These are phyloP conservation scores for Boeremia lycopersici DNA, from an alignment of 2,329 filamentous ascomycete genomes.

Conservation along the genomic window DNA sequence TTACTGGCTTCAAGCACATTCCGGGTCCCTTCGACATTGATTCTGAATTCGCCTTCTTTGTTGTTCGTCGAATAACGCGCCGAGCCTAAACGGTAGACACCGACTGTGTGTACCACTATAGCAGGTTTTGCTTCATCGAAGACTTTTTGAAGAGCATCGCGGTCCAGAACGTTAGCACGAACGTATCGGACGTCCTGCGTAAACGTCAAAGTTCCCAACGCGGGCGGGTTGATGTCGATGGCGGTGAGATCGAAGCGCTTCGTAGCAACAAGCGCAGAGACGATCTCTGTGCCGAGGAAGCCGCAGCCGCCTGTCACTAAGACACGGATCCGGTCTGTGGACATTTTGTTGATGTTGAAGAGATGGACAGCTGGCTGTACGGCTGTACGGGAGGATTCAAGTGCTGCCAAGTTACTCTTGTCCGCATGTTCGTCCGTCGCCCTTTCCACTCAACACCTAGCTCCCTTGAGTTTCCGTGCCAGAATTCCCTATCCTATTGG, in stretches of 20 bases:
- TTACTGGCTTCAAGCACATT: conserved; percentile 77
- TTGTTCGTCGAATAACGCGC: conserved; percentile 48
- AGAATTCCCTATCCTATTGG: too few species aligned
- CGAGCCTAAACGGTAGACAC: conserved; percentile 49
- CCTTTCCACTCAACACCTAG: neutral
- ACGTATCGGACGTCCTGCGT: conserved; percentile 41
- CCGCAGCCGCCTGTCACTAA: conserved; percentile 57
- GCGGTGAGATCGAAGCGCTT: conserved; percentile 49
- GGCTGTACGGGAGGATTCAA: conserved; percentile 8
- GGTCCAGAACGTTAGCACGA: conserved; percentile 49
- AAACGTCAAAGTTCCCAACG: conserved; percentile 34
- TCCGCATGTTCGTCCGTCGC: conserved; percentile 7
- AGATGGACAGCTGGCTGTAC: neutral
- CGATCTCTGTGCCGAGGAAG: conserved; percentile 53
- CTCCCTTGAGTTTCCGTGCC: neutral
- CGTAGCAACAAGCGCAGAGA: conserved; percentile 46
- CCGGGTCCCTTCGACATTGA: conserved; percentile 87
- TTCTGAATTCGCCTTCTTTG: conserved; percentile 68
- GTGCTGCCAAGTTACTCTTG: conserved; percentile 16
- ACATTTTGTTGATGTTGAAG: neutral
- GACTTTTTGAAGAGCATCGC: conserved; percentile 40
- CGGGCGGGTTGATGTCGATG: conserved; percentile 48
- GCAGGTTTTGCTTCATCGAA: conserved; percentile 73
- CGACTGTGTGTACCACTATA: conserved; percentile 89
- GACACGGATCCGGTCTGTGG: conserved; percentile 40